Conservation (phyloP, 768 basidiomycete genomes). For the Mycena galericulata region DNA sequence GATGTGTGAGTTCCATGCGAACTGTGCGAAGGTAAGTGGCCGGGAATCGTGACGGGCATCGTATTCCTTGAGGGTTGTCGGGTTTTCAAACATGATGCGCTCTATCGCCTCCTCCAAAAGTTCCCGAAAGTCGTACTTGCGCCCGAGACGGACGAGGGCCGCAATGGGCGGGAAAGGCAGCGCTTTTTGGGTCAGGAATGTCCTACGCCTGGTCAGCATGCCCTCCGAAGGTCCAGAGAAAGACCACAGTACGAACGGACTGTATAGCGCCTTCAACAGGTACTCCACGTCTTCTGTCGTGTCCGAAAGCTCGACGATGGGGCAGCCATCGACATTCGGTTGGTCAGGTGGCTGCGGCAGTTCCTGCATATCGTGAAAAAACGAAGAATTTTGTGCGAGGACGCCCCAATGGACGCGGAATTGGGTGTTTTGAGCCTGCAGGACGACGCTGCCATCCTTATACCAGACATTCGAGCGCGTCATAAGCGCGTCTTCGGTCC, state of each 20-base stretch:
- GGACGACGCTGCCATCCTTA: slow-evolving; percentile 16
- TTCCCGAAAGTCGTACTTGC: slow-evolving; percentile 16
- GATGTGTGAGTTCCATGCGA: neutral
- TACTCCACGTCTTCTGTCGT: neutral
- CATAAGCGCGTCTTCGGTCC: slow-evolving; percentile 1
- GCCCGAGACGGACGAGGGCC: slow-evolving; percentile 6
- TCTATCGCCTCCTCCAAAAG: neutral
- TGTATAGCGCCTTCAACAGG: slow-evolving; percentile 8
- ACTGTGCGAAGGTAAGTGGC: neutral
- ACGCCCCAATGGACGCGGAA: slow-evolving; percentile 25
- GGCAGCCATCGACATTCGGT: slow-evolving; percentile 17
- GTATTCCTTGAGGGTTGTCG: slow-evolving; percentile 7
- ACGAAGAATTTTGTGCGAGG: slow-evolving; percentile 1
- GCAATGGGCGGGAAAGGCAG: neutral
- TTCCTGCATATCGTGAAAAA: slow-evolving; percentile 14
- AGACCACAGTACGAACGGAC: neutral
- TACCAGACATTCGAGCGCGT: slow-evolving; percentile 21
- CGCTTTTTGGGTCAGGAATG: neutral
- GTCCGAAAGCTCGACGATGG: slow-evolving; percentile 14
- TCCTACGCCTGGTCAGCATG: neutral
- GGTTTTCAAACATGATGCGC: slow-evolving; percentile 18
- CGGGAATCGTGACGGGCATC: neutral
- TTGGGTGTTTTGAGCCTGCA: slow-evolving; percentile 8
- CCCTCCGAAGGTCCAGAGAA: neutral
- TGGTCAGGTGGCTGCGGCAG: slow-evolving; percentile 26